A percentile compares a stretch with the other conserved stretches of the same genome.
Evolutionary conservation across 352 stramenopile species (phyloP).

Genomic region (Phytophthora aleatoria): DNA sequence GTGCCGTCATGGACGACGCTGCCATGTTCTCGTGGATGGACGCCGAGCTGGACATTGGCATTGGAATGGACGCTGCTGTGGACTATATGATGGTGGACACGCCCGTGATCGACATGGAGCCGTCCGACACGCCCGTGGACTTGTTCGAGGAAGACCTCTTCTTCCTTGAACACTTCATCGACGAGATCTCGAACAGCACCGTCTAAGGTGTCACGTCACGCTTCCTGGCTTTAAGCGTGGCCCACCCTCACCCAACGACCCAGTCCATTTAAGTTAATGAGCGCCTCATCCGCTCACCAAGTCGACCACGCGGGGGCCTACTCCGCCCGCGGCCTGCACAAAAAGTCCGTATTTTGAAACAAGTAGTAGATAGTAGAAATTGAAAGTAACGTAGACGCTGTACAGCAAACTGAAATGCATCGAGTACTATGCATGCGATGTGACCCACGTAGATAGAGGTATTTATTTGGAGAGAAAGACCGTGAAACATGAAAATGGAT

Average conservation of each 20-base stretch:
- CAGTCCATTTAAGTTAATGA: conserved; percentile 36
- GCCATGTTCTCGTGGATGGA: conserved; percentile 74
- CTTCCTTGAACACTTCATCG: conserved; percentile 84
- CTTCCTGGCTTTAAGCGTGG: neutral
- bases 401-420: conserved; percentile 37
- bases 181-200: conserved; percentile 67
- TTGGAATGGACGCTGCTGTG: conserved; percentile 69
- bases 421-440: conserved; percentile 22
- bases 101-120: conserved; percentile 72
- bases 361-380: conserved; percentile 33
- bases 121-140: conserved; percentile 72
- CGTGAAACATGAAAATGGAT: conserved; percentile 16
- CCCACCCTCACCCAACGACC: conserved; percentile 3
- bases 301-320: conserved; percentile 3
- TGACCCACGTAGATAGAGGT: conserved; percentile 6
- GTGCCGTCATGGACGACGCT: conserved; percentile 27
- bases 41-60: conserved; percentile 70
- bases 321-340: conserved; percentile 20
- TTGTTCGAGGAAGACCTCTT: conserved; percentile 81
- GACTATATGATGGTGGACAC: conserved; percentile 83
- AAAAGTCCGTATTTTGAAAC: conserved; percentile 43
- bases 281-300: conserved; percentile 3
- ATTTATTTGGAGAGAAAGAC: conserved; percentile 30
- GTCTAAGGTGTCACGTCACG: conserved; percentile 22
- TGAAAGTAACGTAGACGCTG: conserved; percentile 38